These are phyloP conservation scores for Galeopsis tetrahit DNA, from an alignment of 257 asterid genomes.

Conservation along the genomic window DNA sequence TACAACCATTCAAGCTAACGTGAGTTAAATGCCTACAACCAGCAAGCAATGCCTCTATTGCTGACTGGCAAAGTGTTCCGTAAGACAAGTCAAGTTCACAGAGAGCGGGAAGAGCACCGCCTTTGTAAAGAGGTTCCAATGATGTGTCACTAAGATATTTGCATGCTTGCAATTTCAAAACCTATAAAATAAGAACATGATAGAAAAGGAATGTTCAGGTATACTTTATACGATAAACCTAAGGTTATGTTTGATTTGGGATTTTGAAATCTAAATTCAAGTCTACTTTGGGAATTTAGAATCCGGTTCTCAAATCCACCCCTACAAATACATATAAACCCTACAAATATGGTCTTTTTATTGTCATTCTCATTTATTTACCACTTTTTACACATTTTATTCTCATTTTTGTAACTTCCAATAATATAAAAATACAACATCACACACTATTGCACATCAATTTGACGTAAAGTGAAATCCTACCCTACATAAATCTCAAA, in stretches of 20 bases:
- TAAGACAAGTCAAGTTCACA: conserved; percentile 91
- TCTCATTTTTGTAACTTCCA: no score
- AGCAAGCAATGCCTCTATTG: conserved; percentile 91
- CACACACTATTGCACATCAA: no score
- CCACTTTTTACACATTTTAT: no score
- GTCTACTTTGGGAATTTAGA: no score
- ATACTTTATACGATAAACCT: conserved; percentile 2
- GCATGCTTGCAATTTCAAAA: conserved; percentile 99
- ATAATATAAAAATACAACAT: no score
- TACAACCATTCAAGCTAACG: conserved; percentile 92
- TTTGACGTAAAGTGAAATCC: no score
- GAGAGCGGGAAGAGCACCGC: conserved; percentile 84
- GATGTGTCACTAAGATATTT: conserved; percentile 84
- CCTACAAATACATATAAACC: no score
- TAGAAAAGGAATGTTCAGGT: neutral
- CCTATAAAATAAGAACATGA: conserved; percentile 47
- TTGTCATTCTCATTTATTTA: no score
- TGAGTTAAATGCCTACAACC: conserved; percentile 87
- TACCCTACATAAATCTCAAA: no score
- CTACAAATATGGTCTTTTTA: no score
- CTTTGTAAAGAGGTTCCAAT: conserved; percentile 88
- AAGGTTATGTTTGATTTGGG: neutral
- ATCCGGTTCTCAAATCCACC: no score
- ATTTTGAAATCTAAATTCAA: no score
- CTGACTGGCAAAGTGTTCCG: conserved; percentile 88